Conservation (phyloP, 2,329 filamentous ascomycete species). For the Venturia aucupariae region DNA sequence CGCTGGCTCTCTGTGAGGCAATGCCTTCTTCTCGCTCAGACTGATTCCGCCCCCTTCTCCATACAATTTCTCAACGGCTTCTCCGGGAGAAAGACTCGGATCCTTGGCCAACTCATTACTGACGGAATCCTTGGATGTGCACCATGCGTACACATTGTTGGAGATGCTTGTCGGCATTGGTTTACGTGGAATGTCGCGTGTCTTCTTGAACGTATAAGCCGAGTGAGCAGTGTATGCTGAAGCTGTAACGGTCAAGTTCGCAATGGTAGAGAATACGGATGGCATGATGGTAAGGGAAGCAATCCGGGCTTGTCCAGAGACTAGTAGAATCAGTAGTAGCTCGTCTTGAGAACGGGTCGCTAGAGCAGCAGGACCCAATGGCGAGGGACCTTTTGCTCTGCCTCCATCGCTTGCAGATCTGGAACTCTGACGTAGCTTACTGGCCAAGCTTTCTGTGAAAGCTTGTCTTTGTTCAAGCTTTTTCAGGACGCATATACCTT, state of each 20-base stretch:
- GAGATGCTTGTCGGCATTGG: constrained; percentile 11
- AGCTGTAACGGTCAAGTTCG: background rate
- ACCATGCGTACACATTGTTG: constrained; percentile 11
- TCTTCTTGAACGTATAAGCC: background rate
- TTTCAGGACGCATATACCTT: background rate
- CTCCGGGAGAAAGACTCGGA: constrained; percentile 42
- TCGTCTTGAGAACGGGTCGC: background rate
- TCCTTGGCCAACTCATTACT: constrained; percentile 38
- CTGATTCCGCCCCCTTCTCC: constrained; percentile 24
- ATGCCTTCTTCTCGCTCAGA: constrained; percentile 21
- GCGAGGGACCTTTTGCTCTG: background rate
- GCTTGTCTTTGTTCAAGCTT: background rate
- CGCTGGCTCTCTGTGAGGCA: constrained; percentile 17
- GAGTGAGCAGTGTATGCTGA: background rate
- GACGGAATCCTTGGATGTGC: constrained; percentile 10
- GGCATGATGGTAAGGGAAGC: background rate
- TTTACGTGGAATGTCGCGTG: background rate
- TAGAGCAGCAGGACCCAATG: background rate
- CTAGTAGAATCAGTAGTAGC: constrained; percentile 1
- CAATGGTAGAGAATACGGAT: background rate
- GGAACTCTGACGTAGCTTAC: background rate
- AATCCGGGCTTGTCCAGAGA: background rate
- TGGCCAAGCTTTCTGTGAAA: background rate
- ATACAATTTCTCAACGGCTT: constrained; percentile 50
- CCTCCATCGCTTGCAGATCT: background rate